Evolutionary conservation across 2,329 filamentous ascomycete genomes (phyloP), one percentile per base, ranked within the genome.

Genomic region (Nakataea oryzae): DNA sequence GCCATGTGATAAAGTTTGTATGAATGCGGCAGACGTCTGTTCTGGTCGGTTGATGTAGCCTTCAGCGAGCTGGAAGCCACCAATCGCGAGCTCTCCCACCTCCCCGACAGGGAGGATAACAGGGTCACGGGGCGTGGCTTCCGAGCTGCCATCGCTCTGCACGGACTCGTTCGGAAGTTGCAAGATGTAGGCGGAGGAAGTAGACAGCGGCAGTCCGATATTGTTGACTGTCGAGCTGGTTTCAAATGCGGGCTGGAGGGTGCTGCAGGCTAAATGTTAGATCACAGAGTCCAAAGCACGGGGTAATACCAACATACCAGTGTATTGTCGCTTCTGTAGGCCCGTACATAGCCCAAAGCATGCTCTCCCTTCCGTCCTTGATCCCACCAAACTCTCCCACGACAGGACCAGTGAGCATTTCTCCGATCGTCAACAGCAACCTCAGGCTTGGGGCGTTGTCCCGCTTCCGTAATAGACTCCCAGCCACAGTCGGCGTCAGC

Each of bases 281-380:
- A 12, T 17, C 13, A 24, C 54, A 17, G 28, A 13, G 21, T 56
- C 26, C 24, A 14, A 24, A 3, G 4, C 7, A 26, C 12, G 21
- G 6, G 9, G 17, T 58, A 21, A 32, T 32, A 17, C n/a, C 8
- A 3, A 66, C 75, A 73, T 69, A 82, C 81, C 83, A 97, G 71
- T 97, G 93, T 63, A 97, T 96, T 0, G 92, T 86, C 9, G 91
- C 91, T 75, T 97, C 93, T 0, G 93, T 97, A 1, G 93, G 93
- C 0, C 93, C 93, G 70, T 97, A 97, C 91, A 96, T 96, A 41
- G 87, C 93, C 82, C 91, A 93, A 0, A 97, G 79, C 56, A 96
- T 86, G 66, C 89, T 87, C 2, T 77, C 71, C 9, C 74, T 74
- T 0, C 70, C 70, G 0, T 73, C 69, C 12, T 78, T 75, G 4